Base-by-base conservation (phyloP, 345 rosid genomes). In the Sonneratia caseolaris region DNA sequence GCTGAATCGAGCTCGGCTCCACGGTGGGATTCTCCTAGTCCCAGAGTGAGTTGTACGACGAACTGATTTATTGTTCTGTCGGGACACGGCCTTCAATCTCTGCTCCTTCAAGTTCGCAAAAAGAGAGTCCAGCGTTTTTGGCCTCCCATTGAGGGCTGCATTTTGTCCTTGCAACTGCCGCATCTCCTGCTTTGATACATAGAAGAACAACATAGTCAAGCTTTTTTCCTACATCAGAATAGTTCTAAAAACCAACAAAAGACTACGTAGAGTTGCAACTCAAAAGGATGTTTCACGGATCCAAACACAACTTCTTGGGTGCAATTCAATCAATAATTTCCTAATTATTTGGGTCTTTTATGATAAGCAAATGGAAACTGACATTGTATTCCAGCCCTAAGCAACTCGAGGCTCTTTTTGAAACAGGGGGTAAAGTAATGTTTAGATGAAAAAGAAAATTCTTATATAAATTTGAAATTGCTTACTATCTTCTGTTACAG, bases 51-150 rank as follows among this genome's bases (percentile, higher is more conserved):
- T 16, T 21, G 47, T 68, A 43, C 21, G 71, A 12, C 15, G 61
- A 53, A 71, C 66, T 32, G 43, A 47, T 71, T 78, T 84, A 24
- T 19, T 53, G 68, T 74, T 80, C 69, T 74, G 76, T 13, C 73
- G 72, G 24, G 84, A 48, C 22, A 79, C 66, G 53, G 71, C 81
- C 80, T 59, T 85, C 89, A 81, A 80, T 73, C 97, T 83, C 86
- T 88, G 88, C 81, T 91, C 90, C 79, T 89, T 88, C 96, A 91
- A 82, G 81, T 81, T 84, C 14, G 98, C 96, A 84, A 89, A 91
- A 53, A 88, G 80, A 2, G 96, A 89, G 74, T 93, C 97, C 70
- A 93, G 79, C 2, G 98, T 93, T 62, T 88, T 83, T 55, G 94
- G 86, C 86, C 82, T 82, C 78, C 81, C 88, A 59, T 75, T 84